Evolutionary conservation across 129 eudicot species (phyloP).

Genomic region (Dittrichia graveolens): DNA sequence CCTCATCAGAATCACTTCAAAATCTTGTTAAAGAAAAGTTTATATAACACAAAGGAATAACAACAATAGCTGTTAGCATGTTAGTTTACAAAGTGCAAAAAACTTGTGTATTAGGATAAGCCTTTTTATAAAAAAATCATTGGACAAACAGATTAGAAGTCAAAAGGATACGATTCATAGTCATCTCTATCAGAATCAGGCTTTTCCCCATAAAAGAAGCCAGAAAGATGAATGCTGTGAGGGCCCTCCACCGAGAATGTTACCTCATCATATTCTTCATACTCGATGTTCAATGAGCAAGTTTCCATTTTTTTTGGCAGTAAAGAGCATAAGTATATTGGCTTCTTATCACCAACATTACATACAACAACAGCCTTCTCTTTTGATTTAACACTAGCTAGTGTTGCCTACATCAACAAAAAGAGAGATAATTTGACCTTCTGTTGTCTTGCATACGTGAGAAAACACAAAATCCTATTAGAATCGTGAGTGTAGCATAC

Average conservation of each 20-base stretch:
- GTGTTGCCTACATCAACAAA: constrained; percentile 64
- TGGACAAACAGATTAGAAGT: constrained; percentile 11
- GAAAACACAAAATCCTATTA: neutral
- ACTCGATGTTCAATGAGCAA: constrained; percentile 75
- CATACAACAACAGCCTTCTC: constrained; percentile 78
- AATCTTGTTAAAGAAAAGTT: constrained; percentile 45
- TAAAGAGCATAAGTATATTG: constrained; percentile 73
- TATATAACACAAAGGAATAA: neutral
- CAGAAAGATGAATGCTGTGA: constrained; percentile 84
- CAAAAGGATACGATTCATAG: constrained; percentile 71
- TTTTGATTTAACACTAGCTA: constrained; percentile 58
- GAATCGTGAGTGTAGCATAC: neutral
- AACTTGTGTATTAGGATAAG: neutral
- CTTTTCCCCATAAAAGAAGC: constrained; percentile 63
- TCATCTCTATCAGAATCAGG: constrained; percentile 52
- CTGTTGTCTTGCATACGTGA: neutral
- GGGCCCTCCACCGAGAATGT: constrained; percentile 81
- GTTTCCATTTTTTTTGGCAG: constrained; percentile 76
- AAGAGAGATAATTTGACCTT: constrained; percentile 12
- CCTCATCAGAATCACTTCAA: constrained; percentile 62
- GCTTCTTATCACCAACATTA: constrained; percentile 72
- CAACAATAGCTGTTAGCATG: neutral
- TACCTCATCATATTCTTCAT: constrained; percentile 83
- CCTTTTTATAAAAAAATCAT: neutral
- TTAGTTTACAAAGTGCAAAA: neutral